phyloP scores from a whole-genome alignment of 78 protist genomes.

The Guillardia theta region DNA sequence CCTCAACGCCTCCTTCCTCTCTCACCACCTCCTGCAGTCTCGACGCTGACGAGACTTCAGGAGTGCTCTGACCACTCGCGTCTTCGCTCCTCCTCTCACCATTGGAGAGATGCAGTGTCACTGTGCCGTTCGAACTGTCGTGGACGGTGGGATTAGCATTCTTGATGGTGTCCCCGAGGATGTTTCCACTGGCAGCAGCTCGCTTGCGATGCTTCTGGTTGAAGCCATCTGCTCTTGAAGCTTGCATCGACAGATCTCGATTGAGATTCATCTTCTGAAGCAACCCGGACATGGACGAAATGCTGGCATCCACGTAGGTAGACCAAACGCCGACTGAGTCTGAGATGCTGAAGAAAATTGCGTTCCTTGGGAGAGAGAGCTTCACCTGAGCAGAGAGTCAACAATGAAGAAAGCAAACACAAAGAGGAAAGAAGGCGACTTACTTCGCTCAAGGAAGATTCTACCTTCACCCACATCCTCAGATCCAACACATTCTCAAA shows the following conservation, averaged over 20 bases:
- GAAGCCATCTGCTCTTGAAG: no score
- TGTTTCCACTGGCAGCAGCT: neutral
- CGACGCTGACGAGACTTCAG: neutral
- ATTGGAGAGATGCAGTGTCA: no score
- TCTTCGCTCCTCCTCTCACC: neutral
- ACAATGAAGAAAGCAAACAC: neutral
- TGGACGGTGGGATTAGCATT: neutral
- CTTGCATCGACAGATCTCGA: no score
- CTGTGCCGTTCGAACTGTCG: neutral
- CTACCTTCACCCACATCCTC: no score
- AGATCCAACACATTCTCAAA: no score
- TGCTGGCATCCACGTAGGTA: no score
- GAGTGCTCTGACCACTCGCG: neutral
- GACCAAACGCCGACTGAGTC: neutral
- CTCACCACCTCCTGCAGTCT: neutral
- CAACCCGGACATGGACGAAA: no score
- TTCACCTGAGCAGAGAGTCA: neutral
- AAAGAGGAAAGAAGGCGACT: neutral
- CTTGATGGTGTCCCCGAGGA: neutral
- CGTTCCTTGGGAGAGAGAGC: neutral
- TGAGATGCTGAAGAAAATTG: neutral
- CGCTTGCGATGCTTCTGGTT: neutral
- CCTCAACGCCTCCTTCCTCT: no score
- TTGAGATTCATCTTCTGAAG: no score
- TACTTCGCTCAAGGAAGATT: no score